phyloP scores from a whole-genome alignment of 257 asterid species.

The Buddleja alternifolia region DNA sequence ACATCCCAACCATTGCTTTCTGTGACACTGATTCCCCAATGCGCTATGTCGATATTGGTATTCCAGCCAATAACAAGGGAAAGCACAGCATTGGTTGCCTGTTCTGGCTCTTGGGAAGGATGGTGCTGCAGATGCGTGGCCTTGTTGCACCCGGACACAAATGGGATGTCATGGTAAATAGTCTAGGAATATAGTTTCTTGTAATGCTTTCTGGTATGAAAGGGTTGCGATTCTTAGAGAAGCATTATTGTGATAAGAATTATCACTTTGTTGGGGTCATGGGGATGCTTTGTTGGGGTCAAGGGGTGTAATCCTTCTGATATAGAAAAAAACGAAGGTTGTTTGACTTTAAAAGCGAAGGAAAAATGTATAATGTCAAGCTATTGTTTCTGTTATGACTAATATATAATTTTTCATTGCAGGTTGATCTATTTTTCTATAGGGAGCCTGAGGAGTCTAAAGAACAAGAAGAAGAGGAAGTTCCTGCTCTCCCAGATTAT shows the following conservation, averaged over 20 bases:
- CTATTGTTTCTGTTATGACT: background rate
- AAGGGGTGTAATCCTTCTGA: too few species aligned
- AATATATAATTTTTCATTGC: background rate
- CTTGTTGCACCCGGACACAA: conserved; percentile 48
- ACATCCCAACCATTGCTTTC: conserved; percentile 54
- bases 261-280: background rate
- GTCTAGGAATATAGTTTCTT: background rate
- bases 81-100: conserved; percentile 57
- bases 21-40: conserved; percentile 59
- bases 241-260: background rate
- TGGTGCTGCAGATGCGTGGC: conserved; percentile 60
- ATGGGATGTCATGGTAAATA: conserved; percentile 52
- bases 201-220: background rate
- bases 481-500: conserved; percentile 43
- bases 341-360: background rate
- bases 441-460: conserved; percentile 51
- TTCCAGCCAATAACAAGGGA: conserved; percentile 62
- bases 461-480: conserved; percentile 50
- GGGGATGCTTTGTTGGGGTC: too few species aligned
- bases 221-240: background rate
- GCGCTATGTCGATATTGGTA: conserved; percentile 57
- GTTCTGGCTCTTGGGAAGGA: conserved; percentile 57
- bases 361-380: background rate
- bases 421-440: conserved; percentile 52
- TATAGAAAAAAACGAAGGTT: too few species aligned